Conservation (phyloP, 2,329 filamentous ascomycete genomes). For the Aureobasidium sp. region DNA sequence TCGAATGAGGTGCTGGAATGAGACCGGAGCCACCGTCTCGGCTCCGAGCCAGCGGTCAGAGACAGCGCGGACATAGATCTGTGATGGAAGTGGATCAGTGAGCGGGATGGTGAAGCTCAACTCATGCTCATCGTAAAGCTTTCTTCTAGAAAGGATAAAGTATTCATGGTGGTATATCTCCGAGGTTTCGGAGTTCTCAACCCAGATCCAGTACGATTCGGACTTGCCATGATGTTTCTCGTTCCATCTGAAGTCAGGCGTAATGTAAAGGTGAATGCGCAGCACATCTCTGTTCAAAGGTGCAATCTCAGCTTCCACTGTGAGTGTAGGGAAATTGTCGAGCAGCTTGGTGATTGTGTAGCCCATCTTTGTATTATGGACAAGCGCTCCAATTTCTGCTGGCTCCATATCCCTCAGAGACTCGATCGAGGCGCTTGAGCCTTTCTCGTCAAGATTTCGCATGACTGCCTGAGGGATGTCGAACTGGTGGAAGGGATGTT, state of each 20-base stretch:
- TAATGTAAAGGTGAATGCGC: conserved; percentile 77
- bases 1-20: conserved; percentile 94
- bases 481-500: conserved; percentile 93
- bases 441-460: conserved; percentile 75
- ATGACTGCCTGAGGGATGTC: conserved; percentile 78
- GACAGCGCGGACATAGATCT: conserved; percentile 91
- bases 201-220: conserved; percentile 98
- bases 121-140: conserved; percentile 93
- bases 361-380: conserved; percentile 86
- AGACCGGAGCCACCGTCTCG: conserved; percentile 89
- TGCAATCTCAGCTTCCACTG: conserved; percentile 87
- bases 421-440: conserved; percentile 65
- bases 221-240: conserved; percentile 88
- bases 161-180: conserved; percentile 98
- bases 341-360: conserved; percentile 71
- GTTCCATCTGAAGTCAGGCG: conserved; percentile 90
- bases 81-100: conserved; percentile 82
- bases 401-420: conserved; percentile 85
- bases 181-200: conserved; percentile 94
- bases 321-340: conserved; percentile 85
- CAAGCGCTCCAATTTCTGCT: conserved; percentile 78
- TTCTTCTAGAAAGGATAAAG: conserved; percentile 84
- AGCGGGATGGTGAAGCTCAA: conserved; percentile 96
- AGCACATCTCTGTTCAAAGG: conserved; percentile 91
- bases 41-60: conserved; percentile 96